Conservation (phyloP, 2,329 filamentous ascomycete species). For the Drechslerella stenobrocha region DNA sequence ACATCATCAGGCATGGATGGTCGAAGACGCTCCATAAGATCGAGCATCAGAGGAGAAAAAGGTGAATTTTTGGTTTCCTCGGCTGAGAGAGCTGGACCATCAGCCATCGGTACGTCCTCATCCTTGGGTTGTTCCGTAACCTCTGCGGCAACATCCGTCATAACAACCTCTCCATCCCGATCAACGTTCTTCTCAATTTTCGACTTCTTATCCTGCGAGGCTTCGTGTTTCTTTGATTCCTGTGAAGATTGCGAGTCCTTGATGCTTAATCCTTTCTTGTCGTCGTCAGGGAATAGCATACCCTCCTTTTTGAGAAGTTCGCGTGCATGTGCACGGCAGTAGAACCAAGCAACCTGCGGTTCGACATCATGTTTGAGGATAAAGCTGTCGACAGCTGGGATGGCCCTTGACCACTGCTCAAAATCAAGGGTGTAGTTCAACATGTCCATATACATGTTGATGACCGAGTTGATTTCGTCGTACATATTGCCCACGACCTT, state of each 20-base stretch:
- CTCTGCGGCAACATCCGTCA: constrained; percentile 41
- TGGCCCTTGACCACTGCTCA: constrained; percentile 75
- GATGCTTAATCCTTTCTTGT: constrained; percentile 43
- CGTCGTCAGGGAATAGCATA: constrained; percentile 51
- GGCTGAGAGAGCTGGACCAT: constrained; percentile 53
- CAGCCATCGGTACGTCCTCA: constrained; percentile 57
- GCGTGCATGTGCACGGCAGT: constrained; percentile 63
- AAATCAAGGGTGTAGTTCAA: constrained; percentile 64
- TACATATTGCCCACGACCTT: constrained; percentile 86
- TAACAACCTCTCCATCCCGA: constrained; percentile 40
- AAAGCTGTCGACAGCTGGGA: constrained; percentile 74
- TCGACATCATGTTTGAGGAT: constrained; percentile 79
- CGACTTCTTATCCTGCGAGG: constrained; percentile 11
- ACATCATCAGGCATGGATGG: constrained; percentile 65
- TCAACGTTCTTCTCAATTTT: constrained; percentile 38
- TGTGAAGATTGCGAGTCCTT: constrained; percentile 37
- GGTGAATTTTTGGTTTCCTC: constrained; percentile 57
- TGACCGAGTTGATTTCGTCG: constrained; percentile 69
- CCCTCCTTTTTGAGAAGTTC: constrained; percentile 55
- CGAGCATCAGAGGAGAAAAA: constrained; percentile 72
- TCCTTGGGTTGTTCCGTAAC: constrained; percentile 51
- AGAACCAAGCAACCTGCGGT: constrained; percentile 57
- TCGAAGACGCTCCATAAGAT: constrained; percentile 71
- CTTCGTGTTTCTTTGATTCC: constrained; percentile 52
- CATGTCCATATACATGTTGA: constrained; percentile 49